Conservation (phyloP, 352 stramenopile species). For the Phytopythium mirpurense region DNA sequence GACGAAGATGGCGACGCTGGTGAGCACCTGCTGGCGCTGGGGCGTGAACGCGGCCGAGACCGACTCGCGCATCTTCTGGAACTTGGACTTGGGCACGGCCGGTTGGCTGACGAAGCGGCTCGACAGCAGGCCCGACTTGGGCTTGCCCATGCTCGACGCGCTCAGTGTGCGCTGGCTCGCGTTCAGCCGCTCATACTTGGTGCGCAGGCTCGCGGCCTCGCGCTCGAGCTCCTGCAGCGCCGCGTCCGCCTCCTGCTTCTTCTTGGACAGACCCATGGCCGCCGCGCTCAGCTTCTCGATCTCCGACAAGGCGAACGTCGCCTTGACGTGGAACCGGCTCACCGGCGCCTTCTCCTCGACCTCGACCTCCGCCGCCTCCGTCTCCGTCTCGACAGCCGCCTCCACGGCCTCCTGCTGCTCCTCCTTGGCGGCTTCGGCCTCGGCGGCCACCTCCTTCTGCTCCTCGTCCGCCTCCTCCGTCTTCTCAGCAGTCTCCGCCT, state of each 20-base stretch:
- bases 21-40: constrained; percentile 67
- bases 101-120: constrained; percentile 41
- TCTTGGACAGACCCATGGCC: constrained; percentile 65
- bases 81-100: constrained; percentile 50
- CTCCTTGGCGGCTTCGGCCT: constrained; percentile 5
- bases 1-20: constrained; percentile 73
- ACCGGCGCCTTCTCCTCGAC: constrained; percentile 15
- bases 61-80: constrained; percentile 62
- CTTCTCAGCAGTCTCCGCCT: constrained; percentile 11
- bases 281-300: constrained; percentile 71
- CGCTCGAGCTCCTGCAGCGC: constrained; percentile 58
- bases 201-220: constrained; percentile 68
- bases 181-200: constrained; percentile 79
- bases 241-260: constrained; percentile 77
- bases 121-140: constrained; percentile 49
- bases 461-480: constrained; percentile 2
- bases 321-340: constrained; percentile 64
- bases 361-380: constrained; percentile 13
- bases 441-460: constrained; percentile 6
- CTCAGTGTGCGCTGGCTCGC: constrained; percentile 66
- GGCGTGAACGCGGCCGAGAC: constrained; percentile 55
- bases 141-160: constrained; percentile 49
- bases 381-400: constrained; percentile 3
- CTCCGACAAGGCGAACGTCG: constrained; percentile 66
- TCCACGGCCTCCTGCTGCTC: constrained; percentile 13